phyloP scores from a whole-genome alignment of 2,329 filamentous ascomycete species.

The Claviceps cyperi region DNA sequence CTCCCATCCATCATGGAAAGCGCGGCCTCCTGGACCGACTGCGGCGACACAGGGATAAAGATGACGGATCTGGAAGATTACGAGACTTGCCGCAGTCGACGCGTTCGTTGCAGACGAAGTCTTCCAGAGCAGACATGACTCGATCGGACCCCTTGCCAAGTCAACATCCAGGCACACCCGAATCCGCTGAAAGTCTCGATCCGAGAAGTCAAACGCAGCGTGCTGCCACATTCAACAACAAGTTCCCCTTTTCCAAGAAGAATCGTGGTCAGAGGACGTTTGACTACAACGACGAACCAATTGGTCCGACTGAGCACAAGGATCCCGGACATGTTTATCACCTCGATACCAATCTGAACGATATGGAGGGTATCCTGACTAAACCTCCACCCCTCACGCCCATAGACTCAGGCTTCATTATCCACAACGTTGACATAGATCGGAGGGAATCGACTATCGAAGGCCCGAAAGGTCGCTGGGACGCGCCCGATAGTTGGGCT shows the following conservation, averaged over 20 bases:
- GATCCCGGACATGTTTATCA: conserved; percentile 51
- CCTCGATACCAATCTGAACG: conserved; percentile 74
- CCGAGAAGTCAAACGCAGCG: conserved; percentile 16
- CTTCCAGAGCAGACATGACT: conserved; percentile 32
- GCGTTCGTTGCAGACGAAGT: conserved; percentile 36
- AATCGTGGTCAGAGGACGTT: conserved; percentile 28
- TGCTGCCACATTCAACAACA: conserved; percentile 45
- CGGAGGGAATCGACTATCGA: conserved; percentile 20
- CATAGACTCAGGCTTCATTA: conserved; percentile 42
- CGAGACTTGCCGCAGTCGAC: conserved; percentile 37
- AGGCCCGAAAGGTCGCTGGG: conserved; percentile 53
- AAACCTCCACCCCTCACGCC: conserved; percentile 57
- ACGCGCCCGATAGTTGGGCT: conserved; percentile 93
- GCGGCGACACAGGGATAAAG: conserved; percentile 39
- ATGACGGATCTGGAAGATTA: conserved; percentile 31
- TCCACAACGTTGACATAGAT: conserved; percentile 30
- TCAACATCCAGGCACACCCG: conserved; percentile 16
- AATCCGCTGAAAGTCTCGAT: conserved; percentile 18
- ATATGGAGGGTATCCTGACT: conserved; percentile 84
- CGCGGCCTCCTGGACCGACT: conserved; percentile 36
- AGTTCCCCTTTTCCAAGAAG: conserved; percentile 48
- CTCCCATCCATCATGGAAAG: conserved; percentile 40
- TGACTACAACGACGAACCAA: conserved; percentile 43
- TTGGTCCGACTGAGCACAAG: conserved; percentile 44
- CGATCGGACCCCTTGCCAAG: conserved; percentile 23